Base-by-base conservation (phyloP, 1,284 basidiomycete genomes). In the Sporisorium graminicola region DNA sequence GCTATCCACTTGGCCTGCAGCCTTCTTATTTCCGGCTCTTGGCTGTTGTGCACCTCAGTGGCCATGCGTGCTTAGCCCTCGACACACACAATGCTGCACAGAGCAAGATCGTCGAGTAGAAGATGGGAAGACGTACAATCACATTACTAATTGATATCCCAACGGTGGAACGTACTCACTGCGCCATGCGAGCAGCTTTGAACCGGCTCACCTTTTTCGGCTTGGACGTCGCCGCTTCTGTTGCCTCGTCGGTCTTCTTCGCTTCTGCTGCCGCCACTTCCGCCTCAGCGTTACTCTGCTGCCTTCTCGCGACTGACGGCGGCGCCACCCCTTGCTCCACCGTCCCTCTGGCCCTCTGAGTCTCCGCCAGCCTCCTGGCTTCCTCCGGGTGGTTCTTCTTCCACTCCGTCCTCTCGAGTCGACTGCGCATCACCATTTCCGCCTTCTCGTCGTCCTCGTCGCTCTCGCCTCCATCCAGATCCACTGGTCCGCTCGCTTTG, bases 371-470 rank as follows among this genome's bases (percentile, higher is more conserved):
- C 33, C 49, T 26, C 37, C n/a, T 51, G 12, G 52, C 66, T 18
- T 70, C 57, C 22, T 77, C 71, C 14, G 75, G 75, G 56, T 77
- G 26, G 16, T 56, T 52, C 58, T 22, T 33, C 35, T 65, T 55
- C 75, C 75, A 77, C 42, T 74, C 61, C n/a, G 37, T 7, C 27
- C 71, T 27, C 53, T 77, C 77, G 42, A 82, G 49, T 10, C 80
- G 49, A 12, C 74, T 76, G 9, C 80, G 62, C 80, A 82, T 82
- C 22, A 72, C 57, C 54, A 74, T 68, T 26, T 80, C 74, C 24
- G 77, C 67, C 35, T 66, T 71, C 14, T 71, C 72, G 51, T 82
- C 78, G 46, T 78, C 80, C 20, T 78, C 75, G 57, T 82, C 80
- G 65, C 76, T 78, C 44, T 78, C 71, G 10, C n/a, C 66, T 9